These are phyloP conservation scores for Iberis amara DNA, from an alignment of 441 rosid species.

Conservation along the genomic window DNA sequence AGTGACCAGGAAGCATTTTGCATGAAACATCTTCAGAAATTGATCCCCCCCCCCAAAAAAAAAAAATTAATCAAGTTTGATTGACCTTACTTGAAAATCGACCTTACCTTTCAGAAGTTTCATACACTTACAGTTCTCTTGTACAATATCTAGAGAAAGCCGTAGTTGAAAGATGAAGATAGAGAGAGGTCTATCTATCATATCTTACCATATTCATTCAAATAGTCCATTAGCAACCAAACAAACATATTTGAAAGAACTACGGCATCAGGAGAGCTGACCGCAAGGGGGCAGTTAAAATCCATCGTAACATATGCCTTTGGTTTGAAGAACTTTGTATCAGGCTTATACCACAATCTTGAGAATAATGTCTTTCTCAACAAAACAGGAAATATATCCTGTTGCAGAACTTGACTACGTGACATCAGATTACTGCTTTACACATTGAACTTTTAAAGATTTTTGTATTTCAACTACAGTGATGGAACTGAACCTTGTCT, in stretches of 20 bases:
- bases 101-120: too few relatives aligned
- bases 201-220: constrained; percentile 83
- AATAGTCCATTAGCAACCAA: constrained; percentile 62
- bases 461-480: constrained; percentile 9
- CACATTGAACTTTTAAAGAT: not conserved
- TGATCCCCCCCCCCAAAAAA: too few relatives aligned
- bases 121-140: too few relatives aligned
- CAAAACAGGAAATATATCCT: constrained; percentile 51
- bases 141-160: too few relatives aligned
- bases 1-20: too few relatives aligned
- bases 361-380: constrained; percentile 62
- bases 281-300: constrained; percentile 71
- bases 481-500: constrained; percentile 48
- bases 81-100: too few relatives aligned
- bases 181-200: not conserved
- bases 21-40: too few relatives aligned
- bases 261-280: constrained; percentile 58
- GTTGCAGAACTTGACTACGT: constrained; percentile 6
- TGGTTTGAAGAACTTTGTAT: constrained; percentile 66
- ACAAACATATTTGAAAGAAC: constrained; percentile 66
- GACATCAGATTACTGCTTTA: constrained; percentile 1
- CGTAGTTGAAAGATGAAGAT: too few relatives aligned
- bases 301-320: constrained; percentile 69
- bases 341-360: constrained; percentile 85
- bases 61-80: too few relatives aligned